These are phyloP conservation scores for Vigna nakashimae DNA, from an alignment of 306 rosid genomes.

Conservation along the genomic window DNA sequence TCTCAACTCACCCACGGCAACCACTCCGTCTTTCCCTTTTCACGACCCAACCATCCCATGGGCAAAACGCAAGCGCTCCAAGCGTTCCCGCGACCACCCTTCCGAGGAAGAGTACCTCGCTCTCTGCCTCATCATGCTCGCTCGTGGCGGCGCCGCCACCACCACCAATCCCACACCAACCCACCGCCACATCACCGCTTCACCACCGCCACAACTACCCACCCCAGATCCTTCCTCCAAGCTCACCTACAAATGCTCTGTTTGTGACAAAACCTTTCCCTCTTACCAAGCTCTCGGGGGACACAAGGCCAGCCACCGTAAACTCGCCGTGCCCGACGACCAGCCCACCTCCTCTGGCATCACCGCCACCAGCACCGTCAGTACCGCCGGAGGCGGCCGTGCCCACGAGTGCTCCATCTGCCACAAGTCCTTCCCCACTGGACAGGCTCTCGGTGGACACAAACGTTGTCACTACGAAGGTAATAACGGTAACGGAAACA, in stretches of 20 bases:
- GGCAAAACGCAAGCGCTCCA: slow-evolving; percentile 90
- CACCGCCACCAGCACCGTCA: slow-evolving; percentile 55
- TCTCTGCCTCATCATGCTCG: slow-evolving; percentile 96
- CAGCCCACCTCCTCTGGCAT: slow-evolving; percentile 54
- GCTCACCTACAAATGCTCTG: slow-evolving; percentile 76
- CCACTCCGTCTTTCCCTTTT: slow-evolving; percentile 57
- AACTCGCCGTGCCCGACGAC: slow-evolving; percentile 50
- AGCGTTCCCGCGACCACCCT: slow-evolving; percentile 67
- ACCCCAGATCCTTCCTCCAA: slow-evolving; percentile 28
- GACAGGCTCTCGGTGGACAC: slow-evolving; percentile 99
- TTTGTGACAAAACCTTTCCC: slow-evolving; percentile 71
- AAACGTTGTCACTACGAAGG: slow-evolving; percentile 98
- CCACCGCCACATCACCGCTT: neutral
- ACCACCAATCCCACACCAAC: neutral
- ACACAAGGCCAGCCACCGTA: slow-evolving; percentile 94
- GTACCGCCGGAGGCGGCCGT: slow-evolving; percentile 50
- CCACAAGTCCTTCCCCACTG: slow-evolving; percentile 86
- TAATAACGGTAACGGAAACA: neutral
- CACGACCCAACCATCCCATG: slow-evolving; percentile 63
- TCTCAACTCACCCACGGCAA: slow-evolving; percentile 74
- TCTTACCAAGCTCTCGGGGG: slow-evolving; percentile 97
- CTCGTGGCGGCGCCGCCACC: slow-evolving; percentile 58
- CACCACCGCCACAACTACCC: slow-evolving; percentile 21
- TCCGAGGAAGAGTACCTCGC: slow-evolving; percentile 94
- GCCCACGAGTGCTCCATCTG: slow-evolving; percentile 90